Evolutionary conservation across 139 green algal species (phyloP), one percentile per base, ranked within the genome.

Genomic region (Tetradesmus lagerheimii): DNA sequence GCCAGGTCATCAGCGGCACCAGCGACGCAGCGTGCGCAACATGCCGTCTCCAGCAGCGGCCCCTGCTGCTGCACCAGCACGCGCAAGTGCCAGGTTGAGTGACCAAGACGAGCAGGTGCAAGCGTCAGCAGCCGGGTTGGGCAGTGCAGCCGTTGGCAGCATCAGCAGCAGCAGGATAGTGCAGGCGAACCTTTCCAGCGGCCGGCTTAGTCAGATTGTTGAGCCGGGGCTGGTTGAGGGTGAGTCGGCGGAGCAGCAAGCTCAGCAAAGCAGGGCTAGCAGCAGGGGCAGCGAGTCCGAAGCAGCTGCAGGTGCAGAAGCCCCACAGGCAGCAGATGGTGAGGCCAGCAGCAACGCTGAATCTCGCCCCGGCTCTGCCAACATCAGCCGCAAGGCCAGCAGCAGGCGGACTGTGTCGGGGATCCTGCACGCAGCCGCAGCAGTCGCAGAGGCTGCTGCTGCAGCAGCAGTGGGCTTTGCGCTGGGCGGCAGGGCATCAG

Each of bases 101-200:
- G 81, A 87, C 25, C 81, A 87, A 35, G 81, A 78, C 75, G 80
- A 87, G 27, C 82, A 79, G 27, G 16, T 41, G 71, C 71, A 79
- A n/a, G 31, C 71, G 23, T 18, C 18, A 9, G 37, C 76, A 53
- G 76, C 76, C 53, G 76, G 35, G 37, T 16, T 25, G 37, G 76
- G 31, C 0, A 38, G 18, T 15, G 71, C 31, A 79, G 71, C n/a
- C 77, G 2, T 20, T 8, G 20, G 35, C 23, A 50, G 82, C 50
- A 9, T 11, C 64, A 75, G 82, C 82, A 88, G 57, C 82, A 78
- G 57, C 82, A 43, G 37, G 5, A 25, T 53, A 34, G 3, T 31
- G 53, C 53, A 34, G 50, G 2, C 34, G n/a, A 62, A 27, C 15
- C 14, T n/a, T 6, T 83, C 25, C 37, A 50, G 77, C 35, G 23